Base-by-base conservation (phyloP, 805 yeast genomes). In the Candida sakaeoensis region DNA sequence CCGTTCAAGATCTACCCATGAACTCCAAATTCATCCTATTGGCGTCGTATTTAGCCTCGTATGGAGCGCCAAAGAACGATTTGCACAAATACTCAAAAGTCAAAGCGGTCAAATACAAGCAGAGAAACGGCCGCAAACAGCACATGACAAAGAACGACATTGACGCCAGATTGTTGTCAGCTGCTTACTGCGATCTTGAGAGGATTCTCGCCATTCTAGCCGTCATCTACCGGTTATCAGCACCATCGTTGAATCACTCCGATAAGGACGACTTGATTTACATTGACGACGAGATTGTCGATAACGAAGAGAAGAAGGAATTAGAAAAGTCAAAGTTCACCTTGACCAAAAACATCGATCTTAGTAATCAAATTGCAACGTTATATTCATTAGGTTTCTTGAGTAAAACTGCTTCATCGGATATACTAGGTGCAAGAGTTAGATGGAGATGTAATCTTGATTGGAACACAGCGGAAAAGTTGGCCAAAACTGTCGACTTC, bases 41-140 rank as follows among this genome's bases (percentile, higher is more conserved):
- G 23, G 87, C 96, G 1, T 81, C 95, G 1, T 90, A 84, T 56
- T 62, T 89, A 35, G 95, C 95, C 1, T 87, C 96, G 0, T 85
- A 76, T 53, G 77, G 79, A 41, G 85, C 82, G 22, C 79, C 82
- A 2, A 75, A 77, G 44, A 74, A 74, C 52, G 97, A 89, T 58
- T 63, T 80, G 51, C 74, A 78, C 37, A 65, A 76, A 39, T 90
- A 86, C 52, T 82, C 96, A 23, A 78, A 72, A 44, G 65, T 83
- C 32, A 63, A 63, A 40, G 54, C 61, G 12, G 50, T 55, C 19
- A 61, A 61, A 31, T 46, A 52, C 21, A 61, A 58, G 43, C 52
- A 76, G 70, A 37, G 43, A 17, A 33, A 25, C 6, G n/a, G 23
- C 12, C 16, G 36, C 10, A 39, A 40, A 15, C 47, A 43, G 32